Evolutionary conservation across 1,139 yeast species (phyloP).

Genomic region (Geotrichum reessii): DNA sequence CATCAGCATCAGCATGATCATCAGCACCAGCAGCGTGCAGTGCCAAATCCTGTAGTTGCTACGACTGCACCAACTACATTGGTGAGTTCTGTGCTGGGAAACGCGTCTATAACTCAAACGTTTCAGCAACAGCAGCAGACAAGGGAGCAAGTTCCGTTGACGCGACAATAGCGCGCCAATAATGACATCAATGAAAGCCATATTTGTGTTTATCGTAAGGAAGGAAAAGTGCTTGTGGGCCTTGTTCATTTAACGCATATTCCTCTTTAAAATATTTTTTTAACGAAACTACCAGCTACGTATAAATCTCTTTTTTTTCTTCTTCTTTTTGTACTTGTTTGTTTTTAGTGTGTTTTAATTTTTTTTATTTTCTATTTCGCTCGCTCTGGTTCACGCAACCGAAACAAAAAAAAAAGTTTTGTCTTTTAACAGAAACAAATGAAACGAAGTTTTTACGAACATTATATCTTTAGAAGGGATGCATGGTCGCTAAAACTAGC

Average conservation of each 20-base stretch:
- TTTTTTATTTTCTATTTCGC: not conserved
- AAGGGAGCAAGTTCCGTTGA: not conserved
- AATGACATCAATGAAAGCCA: not conserved
- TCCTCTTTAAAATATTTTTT: not conserved
- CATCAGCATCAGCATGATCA: too few relatives aligned
- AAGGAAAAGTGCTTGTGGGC: not conserved
- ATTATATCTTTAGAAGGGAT: too few relatives aligned
- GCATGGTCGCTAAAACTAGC: too few relatives aligned
- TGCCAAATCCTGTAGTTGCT: too few relatives aligned
- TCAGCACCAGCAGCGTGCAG: not conserved
- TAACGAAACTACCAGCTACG: not conserved
- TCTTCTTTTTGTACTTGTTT: not conserved
- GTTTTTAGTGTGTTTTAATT: too few relatives aligned
- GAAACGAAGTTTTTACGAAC: not conserved
- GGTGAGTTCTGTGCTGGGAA: not conserved
- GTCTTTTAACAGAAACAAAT: not conserved
- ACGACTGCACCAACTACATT: not conserved
- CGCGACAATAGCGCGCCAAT: too few relatives aligned
- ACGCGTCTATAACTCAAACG: not conserved
- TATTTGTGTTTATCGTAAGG: not conserved
- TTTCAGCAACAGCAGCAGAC: not conserved
- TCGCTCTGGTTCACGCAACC: not conserved
- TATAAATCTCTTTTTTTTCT: not conserved
- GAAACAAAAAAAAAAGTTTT: too few relatives aligned
- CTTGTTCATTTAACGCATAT: not conserved